Base-by-base conservation (phyloP, 2,329 filamentous ascomycete species). In the Penicillium griseofulvum region DNA sequence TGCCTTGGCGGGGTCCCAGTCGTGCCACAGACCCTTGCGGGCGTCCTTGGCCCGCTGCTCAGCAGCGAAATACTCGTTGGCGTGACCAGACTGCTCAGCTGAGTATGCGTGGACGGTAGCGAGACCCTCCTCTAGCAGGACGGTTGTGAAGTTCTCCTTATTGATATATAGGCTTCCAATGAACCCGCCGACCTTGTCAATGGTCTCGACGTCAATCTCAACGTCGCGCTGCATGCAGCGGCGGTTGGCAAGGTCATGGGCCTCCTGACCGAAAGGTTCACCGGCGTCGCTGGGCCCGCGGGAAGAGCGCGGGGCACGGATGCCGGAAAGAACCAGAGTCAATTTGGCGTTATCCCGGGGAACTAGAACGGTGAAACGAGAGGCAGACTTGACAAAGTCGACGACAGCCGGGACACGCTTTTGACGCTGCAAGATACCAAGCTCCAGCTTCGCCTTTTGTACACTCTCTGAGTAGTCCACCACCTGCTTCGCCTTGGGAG, bases 381-480 rank as follows among this genome's bases (percentile, higher is more conserved):
- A 96, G 29, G 90, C 94, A n/a, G 91, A 90, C 77, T 97, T 97
- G 80, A 96, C 94, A 73, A 95, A 99, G 74, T 99, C 94, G 39
- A 99, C 91, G 64, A 99, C 82, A 11, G 89, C 94, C 8, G 94
- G 91, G 4, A 97, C 87, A 74, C 90, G 93, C 81, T 91, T 93
- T 74, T 97, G 92, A 51, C 93, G 86, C 58, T 94, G 90, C 31
- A 99, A 82, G 22, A 91, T 87, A 11, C 90, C 89, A 36, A 96
- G 83, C 74, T 96, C 91, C 51, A 96, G 87, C 82, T 97, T 97
- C 60, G 94, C 94, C 77, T 97, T 96, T 73, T 97, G 93, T 7
- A 93, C 78, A 57, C 83, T 92, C 74, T 97, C 94, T 5, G 92
- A 97, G 69, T 93, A 91, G 72, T 99, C 94, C 42, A 88, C 83